A percentile compares a stretch with the other conserved stretches of the same genome.
phyloP scores from a whole-genome alignment of 2,329 filamentous ascomycete species.

The Rhynchosporium agropyri region DNA sequence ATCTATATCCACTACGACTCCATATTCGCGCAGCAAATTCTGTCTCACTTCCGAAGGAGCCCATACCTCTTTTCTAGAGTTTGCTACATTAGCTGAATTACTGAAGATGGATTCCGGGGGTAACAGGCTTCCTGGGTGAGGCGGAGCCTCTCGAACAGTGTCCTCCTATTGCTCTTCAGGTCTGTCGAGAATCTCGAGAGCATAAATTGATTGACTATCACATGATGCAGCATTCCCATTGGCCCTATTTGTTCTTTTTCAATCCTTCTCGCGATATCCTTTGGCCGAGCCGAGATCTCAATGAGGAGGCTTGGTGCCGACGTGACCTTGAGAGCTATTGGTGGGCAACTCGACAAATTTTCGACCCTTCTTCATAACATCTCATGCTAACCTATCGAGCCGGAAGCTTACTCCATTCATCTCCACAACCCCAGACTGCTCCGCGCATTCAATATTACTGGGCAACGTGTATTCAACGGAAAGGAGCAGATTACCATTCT shows the following conservation, averaged over 20 bases:
- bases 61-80: no score
- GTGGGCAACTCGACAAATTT: constrained; percentile 11
- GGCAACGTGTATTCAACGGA: no score
- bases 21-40: no score
- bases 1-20: no score
- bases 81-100: constrained; percentile 2
- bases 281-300: constrained; percentile 5
- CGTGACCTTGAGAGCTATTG: constrained; percentile 6
- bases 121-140: constrained; percentile 1
- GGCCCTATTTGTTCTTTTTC: constrained; percentile 6
- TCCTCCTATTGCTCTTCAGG: constrained; percentile 7
- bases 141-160: constrained; percentile 6
- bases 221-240: constrained; percentile 1
- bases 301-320: background rate
- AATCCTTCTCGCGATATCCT: constrained; percentile 9
- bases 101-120: constrained; percentile 6
- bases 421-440: no score
- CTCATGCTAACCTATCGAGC: no score
- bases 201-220: constrained; percentile 4
- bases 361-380: background rate
- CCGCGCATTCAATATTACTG: background rate
- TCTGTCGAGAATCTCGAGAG: constrained; percentile 5
- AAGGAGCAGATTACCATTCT: no score
- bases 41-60: no score
- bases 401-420: no score